Conservation (phyloP, 2,329 filamentous ascomycete species). For the Diaporthe aspalathi region DNA sequence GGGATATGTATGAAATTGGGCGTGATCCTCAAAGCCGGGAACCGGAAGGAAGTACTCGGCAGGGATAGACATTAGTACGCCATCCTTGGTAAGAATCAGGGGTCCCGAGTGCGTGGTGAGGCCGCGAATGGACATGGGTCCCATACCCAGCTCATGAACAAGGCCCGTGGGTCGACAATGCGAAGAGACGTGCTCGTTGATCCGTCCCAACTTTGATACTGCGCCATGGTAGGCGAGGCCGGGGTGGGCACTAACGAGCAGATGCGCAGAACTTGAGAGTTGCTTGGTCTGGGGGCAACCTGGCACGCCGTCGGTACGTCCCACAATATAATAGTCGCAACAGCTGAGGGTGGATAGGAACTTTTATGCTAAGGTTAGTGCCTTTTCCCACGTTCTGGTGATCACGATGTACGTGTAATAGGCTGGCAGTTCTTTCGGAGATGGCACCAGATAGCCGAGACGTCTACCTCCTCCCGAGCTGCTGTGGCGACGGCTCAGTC, state of each 20-base stretch:
- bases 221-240: conserved; percentile 13
- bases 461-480: neutral
- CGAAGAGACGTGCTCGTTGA: conserved; percentile 4
- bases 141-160: conserved; percentile 13
- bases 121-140: neutral
- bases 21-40: conserved; percentile 10
- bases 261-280: neutral
- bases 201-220: conserved; percentile 24
- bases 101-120: conserved; percentile 13
- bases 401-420: too few species aligned
- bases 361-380: neutral
- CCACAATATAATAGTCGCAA: neutral
- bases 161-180: neutral
- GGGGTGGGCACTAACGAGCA: neutral
- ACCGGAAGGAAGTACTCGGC: neutral
- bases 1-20: neutral
- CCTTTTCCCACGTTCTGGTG: too few species aligned
- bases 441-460: neutral
- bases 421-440: neutral
- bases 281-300: neutral
- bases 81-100: conserved; percentile 33
- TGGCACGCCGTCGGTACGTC: neutral
- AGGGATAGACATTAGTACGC: conserved; percentile 22
- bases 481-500: neutral
- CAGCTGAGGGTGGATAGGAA: neutral